phyloP scores from a whole-genome alignment of 208 protist genomes.

The Porcisia deanei region DNA sequence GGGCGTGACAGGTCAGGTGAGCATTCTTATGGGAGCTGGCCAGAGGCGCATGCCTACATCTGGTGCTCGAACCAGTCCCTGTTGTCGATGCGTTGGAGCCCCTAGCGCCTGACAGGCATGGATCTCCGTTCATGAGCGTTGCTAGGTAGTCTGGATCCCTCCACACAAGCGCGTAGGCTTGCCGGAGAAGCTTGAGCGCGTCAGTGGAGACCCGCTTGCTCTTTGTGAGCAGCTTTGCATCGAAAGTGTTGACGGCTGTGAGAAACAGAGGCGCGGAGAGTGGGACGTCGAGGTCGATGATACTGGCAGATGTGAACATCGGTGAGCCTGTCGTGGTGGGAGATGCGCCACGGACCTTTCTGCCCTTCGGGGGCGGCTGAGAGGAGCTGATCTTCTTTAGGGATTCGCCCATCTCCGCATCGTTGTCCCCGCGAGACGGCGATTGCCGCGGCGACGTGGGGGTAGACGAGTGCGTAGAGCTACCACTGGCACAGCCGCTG shows the following conservation, averaged over 20 bases:
- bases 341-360: neutral
- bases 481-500: conserved; percentile 27
- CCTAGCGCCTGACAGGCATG: neutral
- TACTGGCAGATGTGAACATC: conserved; percentile 3
- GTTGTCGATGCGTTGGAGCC: neutral
- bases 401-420: conserved; percentile 4
- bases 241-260: conserved; percentile 70
- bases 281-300: conserved; percentile 55
- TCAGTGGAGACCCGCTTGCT: conserved; percentile 61
- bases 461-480: conserved; percentile 27
- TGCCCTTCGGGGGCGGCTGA: neutral
- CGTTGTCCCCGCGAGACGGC: conserved; percentile 23
- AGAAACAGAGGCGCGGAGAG: conserved; percentile 59
- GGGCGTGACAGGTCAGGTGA: conserved; percentile 1
- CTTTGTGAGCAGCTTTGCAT: conserved; percentile 55
- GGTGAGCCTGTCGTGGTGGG: neutral
- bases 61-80: neutral
- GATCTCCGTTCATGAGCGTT: conserved; percentile 22
- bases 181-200: conserved; percentile 64
- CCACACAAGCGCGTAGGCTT: conserved; percentile 78
- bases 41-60: neutral
- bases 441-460: conserved; percentile 21
- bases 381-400: neutral
- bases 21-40: neutral
- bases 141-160: conserved; percentile 39